Conservation (phyloP, 2,329 filamentous ascomycete species). For the Verticillium nubilum region DNA sequence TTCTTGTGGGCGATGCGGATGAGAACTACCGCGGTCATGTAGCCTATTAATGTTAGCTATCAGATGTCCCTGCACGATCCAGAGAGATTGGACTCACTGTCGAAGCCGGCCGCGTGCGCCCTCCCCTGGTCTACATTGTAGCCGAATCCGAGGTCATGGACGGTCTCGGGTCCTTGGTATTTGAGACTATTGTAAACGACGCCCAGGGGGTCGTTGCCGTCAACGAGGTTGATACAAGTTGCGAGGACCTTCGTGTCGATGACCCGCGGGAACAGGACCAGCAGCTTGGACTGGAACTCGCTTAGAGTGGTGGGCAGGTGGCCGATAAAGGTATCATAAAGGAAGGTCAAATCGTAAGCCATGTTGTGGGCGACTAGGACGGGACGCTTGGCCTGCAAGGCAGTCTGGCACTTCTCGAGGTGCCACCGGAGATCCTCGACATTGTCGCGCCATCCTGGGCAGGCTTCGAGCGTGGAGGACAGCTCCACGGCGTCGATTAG, state of each 20-base stretch:
- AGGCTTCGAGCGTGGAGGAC: background rate
- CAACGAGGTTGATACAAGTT: slow-evolving; percentile 23
- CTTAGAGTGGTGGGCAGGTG: slow-evolving; percentile 45
- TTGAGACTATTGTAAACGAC: slow-evolving; percentile 1
- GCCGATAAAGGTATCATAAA: slow-evolving; percentile 59
- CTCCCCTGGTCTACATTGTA: slow-evolving; percentile 6
- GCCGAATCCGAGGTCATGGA: slow-evolving; percentile 4
- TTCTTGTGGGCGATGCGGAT: slow-evolving; percentile 19
- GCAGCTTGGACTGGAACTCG: slow-evolving; percentile 45
- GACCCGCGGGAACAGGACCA: slow-evolving; percentile 40
- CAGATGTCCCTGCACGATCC: background rate
- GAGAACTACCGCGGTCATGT: slow-evolving; percentile 36
- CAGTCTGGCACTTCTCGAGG: slow-evolving; percentile 17
- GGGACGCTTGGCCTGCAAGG: slow-evolving; percentile 21
- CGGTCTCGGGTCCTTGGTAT: slow-evolving; percentile 1
- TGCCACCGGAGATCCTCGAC: slow-evolving; percentile 2
- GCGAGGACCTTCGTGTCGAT: slow-evolving; percentile 59
- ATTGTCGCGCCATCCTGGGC: background rate
- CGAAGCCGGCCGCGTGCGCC: slow-evolving; percentile 54
- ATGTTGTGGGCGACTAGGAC: slow-evolving; percentile 60
- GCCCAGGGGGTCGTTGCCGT: slow-evolving; percentile 7
- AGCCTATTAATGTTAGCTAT: slow-evolving; percentile 21
- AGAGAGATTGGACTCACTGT: slow-evolving; percentile 34
- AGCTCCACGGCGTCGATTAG: slow-evolving; percentile 3
- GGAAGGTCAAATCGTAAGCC: slow-evolving; percentile 58